These are phyloP conservation scores for Dactylellina leptospora DNA, from an alignment of 2,329 filamentous ascomycete genomes.

Conservation along the genomic window DNA sequence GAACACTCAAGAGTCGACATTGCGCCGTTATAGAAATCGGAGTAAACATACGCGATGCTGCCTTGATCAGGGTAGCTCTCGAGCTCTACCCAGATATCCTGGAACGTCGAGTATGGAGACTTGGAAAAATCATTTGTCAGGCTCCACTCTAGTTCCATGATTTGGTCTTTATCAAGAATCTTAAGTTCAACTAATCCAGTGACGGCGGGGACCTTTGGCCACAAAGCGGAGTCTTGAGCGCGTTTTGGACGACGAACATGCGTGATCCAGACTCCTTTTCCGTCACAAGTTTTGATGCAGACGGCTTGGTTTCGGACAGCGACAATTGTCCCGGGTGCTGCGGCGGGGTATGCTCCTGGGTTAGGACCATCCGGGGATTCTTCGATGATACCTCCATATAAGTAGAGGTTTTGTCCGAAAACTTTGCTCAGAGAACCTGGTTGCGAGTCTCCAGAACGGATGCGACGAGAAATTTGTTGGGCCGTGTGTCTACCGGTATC, in stretches of 20 bases:
- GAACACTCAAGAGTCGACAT: constrained; percentile 62
- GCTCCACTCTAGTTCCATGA: constrained; percentile 38
- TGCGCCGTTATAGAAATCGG: constrained; percentile 63
- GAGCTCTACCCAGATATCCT: constrained; percentile 62
- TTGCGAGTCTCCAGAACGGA: constrained; percentile 62
- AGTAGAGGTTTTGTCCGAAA: constrained; percentile 60
- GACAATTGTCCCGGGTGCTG: constrained; percentile 58
- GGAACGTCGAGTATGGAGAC: constrained; percentile 58
- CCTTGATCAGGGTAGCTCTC: constrained; percentile 55
- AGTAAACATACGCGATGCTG: constrained; percentile 61
- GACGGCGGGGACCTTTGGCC: constrained; percentile 62
- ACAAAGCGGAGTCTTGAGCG: constrained; percentile 60
- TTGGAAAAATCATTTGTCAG: constrained; percentile 58
- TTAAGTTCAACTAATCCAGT: constrained; percentile 59
- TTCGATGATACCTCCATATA: constrained; percentile 62
- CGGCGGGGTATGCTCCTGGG: constrained; percentile 51
- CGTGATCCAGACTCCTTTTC: constrained; percentile 62
- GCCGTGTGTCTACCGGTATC: constrained; percentile 59
- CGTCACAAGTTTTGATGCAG: constrained; percentile 61
- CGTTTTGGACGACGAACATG: constrained; percentile 61
- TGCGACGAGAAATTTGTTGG: constrained; percentile 61
- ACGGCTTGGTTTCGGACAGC: constrained; percentile 60
- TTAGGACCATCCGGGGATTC: constrained; percentile 50
- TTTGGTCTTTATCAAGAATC: constrained; percentile 55
- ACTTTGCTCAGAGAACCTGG: constrained; percentile 61